Evolutionary conservation across 176 grass and related monocot genomes (phyloP), one percentile per base, ranked within the genome.

Genomic region (Areca catechu): DNA sequence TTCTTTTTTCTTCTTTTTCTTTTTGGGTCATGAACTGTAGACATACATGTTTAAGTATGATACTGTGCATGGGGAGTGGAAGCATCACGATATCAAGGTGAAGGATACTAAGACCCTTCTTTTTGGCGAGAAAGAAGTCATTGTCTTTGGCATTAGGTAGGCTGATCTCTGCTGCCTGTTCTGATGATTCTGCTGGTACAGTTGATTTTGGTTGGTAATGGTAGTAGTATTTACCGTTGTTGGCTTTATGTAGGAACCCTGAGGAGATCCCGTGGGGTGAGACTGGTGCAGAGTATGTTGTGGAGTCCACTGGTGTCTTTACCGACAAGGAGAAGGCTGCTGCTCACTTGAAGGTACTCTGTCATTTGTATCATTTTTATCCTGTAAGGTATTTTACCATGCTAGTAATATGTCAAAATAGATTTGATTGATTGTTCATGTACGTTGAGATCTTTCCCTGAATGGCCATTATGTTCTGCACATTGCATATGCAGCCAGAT

Each of bases 11-110:
- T 43, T 12, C 12, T 12, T 2, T 14, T 43, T 14, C 10, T 43
- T 43, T 43, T 12, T 12, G 7, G 34, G 34, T 43, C 34, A 12
- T 43, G 34, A 43, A 43, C 20, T 27, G 55, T 17, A 86, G 83
- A 82, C 83, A 37, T 83, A 88, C 71, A 88, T 88, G 85, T 88
- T 88, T 72, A 88, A 88, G 71, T 88, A 83, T 16, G 85, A 88
- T 69, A 73, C 76, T 0, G 85, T 88, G 16, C 85, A 88, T 49
- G 85, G 85, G 49, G 62, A 58, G 34, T 88, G 85, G 85, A 83
- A 88, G 71, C 85, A 83, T 71, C 74, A 61, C 12, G 85, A 88
- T 24, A 64, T 88, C 67, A 73, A 28, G 10, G 20, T 88, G 18
- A 88, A 88, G 76, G 71, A 88, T 59, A 9, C 15, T 51, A 88